A percentile compares a stretch with the other conserved stretches of the same genome.
These are phyloP conservation scores for Monilinia polystroma DNA, from an alignment of 2,329 filamentous ascomycete species.

Conservation along the genomic window DNA sequence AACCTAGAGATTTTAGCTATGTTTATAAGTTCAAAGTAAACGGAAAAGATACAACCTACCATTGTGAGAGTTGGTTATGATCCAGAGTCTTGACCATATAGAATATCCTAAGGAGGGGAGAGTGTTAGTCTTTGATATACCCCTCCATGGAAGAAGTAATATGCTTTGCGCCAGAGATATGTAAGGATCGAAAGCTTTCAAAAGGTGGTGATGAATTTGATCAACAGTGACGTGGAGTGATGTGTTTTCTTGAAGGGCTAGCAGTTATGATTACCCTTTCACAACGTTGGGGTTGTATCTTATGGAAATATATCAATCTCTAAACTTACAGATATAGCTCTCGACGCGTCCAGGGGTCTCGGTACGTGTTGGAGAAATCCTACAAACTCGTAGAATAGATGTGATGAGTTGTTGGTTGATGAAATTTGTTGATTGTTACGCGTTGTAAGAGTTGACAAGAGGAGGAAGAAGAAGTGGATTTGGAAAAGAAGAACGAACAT, in stretches of 20 bases:
- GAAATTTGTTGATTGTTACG: conserved; percentile 30
- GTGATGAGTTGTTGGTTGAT: conserved; percentile 33
- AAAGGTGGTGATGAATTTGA: conserved; percentile 23
- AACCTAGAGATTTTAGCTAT: conserved; percentile 57
- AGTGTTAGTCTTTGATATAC: conserved; percentile 33
- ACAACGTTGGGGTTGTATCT: background rate
- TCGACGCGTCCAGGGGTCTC: conserved; percentile 36
- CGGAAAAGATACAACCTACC: conserved; percentile 29
- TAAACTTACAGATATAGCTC: conserved; percentile 35
- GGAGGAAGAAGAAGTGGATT: conserved; percentile 41
- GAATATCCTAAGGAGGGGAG: conserved; percentile 29
- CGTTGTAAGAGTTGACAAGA: conserved; percentile 38
- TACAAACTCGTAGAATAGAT: conserved; percentile 40
- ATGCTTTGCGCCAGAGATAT: conserved; percentile 22
- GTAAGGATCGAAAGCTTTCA: conserved; percentile 19
- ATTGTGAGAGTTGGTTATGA: conserved; percentile 31
- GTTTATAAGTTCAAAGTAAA: background rate
- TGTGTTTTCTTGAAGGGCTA: background rate
- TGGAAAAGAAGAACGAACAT: conserved; percentile 22
- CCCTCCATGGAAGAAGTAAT: conserved; percentile 24
- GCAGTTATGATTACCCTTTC: conserved; percentile 11
- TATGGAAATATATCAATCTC: conserved; percentile 26
- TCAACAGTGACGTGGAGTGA: conserved; percentile 20
- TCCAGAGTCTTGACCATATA: conserved; percentile 24
- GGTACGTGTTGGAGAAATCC: conserved; percentile 29